Percentiles rank a stretch among this genome's conserved stretches.
These are phyloP conservation scores for Aristolochia californica DNA, from an alignment of 164 flowering plant genomes.

Conservation along the genomic window DNA sequence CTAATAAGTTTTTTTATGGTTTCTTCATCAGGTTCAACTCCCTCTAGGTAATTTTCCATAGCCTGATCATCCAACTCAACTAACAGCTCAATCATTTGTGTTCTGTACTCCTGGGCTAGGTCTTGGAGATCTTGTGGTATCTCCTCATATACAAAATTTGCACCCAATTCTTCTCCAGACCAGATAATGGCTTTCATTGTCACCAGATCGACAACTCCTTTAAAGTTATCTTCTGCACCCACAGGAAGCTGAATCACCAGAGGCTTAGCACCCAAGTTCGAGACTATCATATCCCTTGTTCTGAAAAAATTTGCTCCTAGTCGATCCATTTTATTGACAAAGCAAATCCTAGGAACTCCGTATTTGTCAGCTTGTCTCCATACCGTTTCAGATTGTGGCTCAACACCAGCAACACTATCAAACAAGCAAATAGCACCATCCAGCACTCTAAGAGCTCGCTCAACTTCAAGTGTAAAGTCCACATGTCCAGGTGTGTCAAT, in stretches of 20 bases:
- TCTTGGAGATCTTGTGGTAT: constrained; percentile 75
- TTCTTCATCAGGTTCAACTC: constrained; percentile 79
- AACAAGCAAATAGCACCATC: constrained; percentile 96
- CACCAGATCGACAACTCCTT: constrained; percentile 83
- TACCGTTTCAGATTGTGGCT: constrained; percentile 96
- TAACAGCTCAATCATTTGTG: constrained; percentile 62
- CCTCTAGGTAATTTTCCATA: constrained; percentile 85
- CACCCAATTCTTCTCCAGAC: constrained; percentile 97
- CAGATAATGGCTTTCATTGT: constrained; percentile 75
- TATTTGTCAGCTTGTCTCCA: constrained; percentile 98
- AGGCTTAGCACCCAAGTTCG: constrained; percentile 95
- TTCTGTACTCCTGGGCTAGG: constrained; percentile 58
- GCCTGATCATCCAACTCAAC: constrained; percentile 76
- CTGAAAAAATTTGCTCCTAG: constrained; percentile 92
- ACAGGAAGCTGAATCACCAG: constrained; percentile 81
- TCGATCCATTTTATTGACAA: constrained; percentile 97
- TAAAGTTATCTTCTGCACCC: constrained; percentile 80
- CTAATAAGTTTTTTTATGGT: constrained; percentile 68
- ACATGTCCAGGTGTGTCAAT: constrained; percentile 99
- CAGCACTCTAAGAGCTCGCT: constrained; percentile 88
- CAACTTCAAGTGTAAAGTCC: constrained; percentile 97
- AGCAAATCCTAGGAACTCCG: constrained; percentile 92
- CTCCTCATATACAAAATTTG: constrained; percentile 65
- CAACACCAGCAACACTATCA: constrained; percentile 98
- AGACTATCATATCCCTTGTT: constrained; percentile 90